These are phyloP conservation scores for Chaetomiaceae sp. DNA, from an alignment of 2,329 filamentous ascomycete genomes.

Conservation along the genomic window DNA sequence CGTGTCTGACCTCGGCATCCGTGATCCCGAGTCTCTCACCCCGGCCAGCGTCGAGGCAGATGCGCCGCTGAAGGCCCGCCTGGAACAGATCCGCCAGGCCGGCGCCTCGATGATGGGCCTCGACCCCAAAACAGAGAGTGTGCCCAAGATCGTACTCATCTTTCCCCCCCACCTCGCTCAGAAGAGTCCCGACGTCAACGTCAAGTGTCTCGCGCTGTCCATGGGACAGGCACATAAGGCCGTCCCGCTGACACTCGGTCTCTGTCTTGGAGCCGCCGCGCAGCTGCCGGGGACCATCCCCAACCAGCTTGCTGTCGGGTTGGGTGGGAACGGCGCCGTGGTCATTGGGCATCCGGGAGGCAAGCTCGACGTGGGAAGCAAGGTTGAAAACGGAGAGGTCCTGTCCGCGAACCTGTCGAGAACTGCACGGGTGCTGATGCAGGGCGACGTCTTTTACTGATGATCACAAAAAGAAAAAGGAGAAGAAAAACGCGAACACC, in stretches of 20 bases:
- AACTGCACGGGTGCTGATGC: slow-evolving; percentile 47
- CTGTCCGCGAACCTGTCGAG: slow-evolving; percentile 42
- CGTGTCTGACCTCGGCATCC: slow-evolving; percentile 30
- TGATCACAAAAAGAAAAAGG: neutral
- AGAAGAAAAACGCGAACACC: slow-evolving; percentile 17
- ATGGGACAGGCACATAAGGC: slow-evolving; percentile 43
- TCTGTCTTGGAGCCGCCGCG: slow-evolving; percentile 38
- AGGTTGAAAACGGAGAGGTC: slow-evolving; percentile 36
- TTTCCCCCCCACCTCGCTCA: slow-evolving; percentile 29
- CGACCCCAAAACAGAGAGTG: slow-evolving; percentile 33
- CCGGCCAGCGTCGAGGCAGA: slow-evolving; percentile 32
- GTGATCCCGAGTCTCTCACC: slow-evolving; percentile 16
- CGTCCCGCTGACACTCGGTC: slow-evolving; percentile 37
- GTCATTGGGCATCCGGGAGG: slow-evolving; percentile 46
- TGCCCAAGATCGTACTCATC: slow-evolving; percentile 44
- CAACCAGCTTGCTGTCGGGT: slow-evolving; percentile 27
- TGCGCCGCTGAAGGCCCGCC: slow-evolving; percentile 26
- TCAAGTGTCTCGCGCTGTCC: slow-evolving; percentile 44
- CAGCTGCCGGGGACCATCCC: slow-evolving; percentile 40
- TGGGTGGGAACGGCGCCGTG: slow-evolving; percentile 28
- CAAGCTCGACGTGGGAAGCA: slow-evolving; percentile 42
- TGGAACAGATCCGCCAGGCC: slow-evolving; percentile 35
- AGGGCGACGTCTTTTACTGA: slow-evolving; percentile 42
- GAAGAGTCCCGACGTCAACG: slow-evolving; percentile 29
- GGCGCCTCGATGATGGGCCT: slow-evolving; percentile 39